Conservation (phyloP, 1,139 yeast genomes). For the Scheffersomyces segobiensis region DNA sequence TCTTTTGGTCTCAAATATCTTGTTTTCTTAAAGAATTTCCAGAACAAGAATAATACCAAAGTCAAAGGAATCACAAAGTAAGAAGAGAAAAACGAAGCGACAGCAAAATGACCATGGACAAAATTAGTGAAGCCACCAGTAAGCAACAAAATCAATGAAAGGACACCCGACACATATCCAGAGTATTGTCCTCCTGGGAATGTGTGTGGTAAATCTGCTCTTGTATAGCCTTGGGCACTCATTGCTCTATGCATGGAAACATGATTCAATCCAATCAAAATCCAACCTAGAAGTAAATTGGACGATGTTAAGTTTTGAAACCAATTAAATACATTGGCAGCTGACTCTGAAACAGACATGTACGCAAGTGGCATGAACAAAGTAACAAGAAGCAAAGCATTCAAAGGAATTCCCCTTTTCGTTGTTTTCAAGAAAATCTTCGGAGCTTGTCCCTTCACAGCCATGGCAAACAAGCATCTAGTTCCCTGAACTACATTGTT, state of each 20-base stretch:
- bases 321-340: slow-evolving; percentile 29
- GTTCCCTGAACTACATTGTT: slow-evolving; percentile 42
- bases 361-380: slow-evolving; percentile 28
- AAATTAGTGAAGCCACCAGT: slow-evolving; percentile 44
- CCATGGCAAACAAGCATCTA: slow-evolving; percentile 47
- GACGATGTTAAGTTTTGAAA: slow-evolving; percentile 28
- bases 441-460: slow-evolving; percentile 51
- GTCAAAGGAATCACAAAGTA: slow-evolving; percentile 38
- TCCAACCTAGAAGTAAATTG: slow-evolving; percentile 25
- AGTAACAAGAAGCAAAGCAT: slow-evolving; percentile 28
- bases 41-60: slow-evolving; percentile 24
- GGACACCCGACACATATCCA: slow-evolving; percentile 38
- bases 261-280: slow-evolving; percentile 30
- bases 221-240: slow-evolving; percentile 37
- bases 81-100: slow-evolving; percentile 36
- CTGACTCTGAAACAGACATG: slow-evolving; percentile 19
- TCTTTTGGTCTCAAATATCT: slow-evolving; percentile 27
- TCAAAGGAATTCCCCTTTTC: slow-evolving; percentile 41
- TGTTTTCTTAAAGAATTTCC: slow-evolving; percentile 29
- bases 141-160: slow-evolving; percentile 30
- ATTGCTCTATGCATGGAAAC: slow-evolving; percentile 34
- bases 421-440: slow-evolving; percentile 40
- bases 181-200: slow-evolving; percentile 25
- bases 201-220: slow-evolving; percentile 37
- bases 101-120: slow-evolving; percentile 32